Percentiles rank a stretch among this genome's conserved stretches.
Conservation (phyloP, 306 rosid species). For the Cucumis hystrix region DNA sequence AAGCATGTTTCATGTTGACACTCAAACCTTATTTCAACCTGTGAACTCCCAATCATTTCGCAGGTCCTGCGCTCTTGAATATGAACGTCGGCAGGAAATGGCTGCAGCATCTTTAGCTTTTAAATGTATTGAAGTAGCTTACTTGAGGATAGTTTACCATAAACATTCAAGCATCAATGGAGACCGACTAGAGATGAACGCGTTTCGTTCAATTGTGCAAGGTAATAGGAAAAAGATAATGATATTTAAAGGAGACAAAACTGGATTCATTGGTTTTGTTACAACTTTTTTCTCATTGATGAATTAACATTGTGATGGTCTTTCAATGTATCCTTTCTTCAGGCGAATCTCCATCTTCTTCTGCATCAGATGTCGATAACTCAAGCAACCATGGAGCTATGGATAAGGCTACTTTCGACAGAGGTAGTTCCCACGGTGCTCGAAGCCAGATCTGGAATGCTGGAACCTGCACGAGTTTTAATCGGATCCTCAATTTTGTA, state of each 20-base stretch:
- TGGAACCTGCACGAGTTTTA: slow-evolving; percentile 24
- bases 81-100: slow-evolving; percentile 50
- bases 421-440: slow-evolving; percentile 20
- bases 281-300: neutral
- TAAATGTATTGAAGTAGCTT: slow-evolving; percentile 87
- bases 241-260: neutral
- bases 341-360: slow-evolving; percentile 67
- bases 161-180: slow-evolving; percentile 34
- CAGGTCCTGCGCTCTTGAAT: slow-evolving; percentile 74
- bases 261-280: neutral
- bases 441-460: slow-evolving; percentile 31
- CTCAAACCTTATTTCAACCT: neutral
- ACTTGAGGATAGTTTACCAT: slow-evolving; percentile 53
- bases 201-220: slow-evolving; percentile 48
- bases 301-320: neutral
- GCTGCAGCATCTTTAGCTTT: slow-evolving; percentile 79
- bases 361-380: slow-evolving; percentile 59
- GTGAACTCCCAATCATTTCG: slow-evolving; percentile 1
- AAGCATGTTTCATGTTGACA: neutral
- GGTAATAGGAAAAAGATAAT: slow-evolving; percentile 26
- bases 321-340: neutral
- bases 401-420: slow-evolving; percentile 28
- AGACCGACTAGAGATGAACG: slow-evolving; percentile 54
- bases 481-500: slow-evolving; percentile 47
- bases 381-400: slow-evolving; percentile 32